Base-by-base conservation (phyloP, 2,329 filamentous ascomycete species). In the Reticulascus tulasneorum region DNA sequence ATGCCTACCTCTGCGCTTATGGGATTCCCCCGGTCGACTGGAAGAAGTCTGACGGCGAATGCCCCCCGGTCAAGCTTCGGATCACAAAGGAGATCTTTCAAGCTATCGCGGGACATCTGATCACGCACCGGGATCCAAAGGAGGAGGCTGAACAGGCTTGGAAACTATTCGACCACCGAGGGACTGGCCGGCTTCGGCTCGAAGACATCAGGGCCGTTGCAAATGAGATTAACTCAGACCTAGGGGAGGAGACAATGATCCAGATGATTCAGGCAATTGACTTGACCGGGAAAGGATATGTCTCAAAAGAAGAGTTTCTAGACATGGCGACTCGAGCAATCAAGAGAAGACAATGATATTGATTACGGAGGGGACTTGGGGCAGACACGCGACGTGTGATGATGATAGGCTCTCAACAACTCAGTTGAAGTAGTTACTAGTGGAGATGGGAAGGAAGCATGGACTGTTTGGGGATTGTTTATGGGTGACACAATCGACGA, bases 201-300 rank as follows among this genome's bases (percentile, higher is more conserved):
- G 85, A 93, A 42, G 93, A 97, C 66, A 67, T 98, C 63, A 73
- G 88, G 44, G 73, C 88, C 38, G 87, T 97, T 18, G 89, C 91
- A 39, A 78, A 88, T 52, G 93, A 97, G 59, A 70, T 98, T 46
- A 93, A 93, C 7, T 60, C 63, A 27, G 88, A 86, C 10, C 72
- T 98, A 49, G 87, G 93, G 50, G 91, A 98, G 55, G 86, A 94
- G 53, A 93, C 98, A 60, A 72, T 98, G 44, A 74, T 79, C 50
- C 89, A 89, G 47, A 98, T 98, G 93, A 93, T 98, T 66, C 89
- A 96, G 55, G 91, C 97, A 63, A 94, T 97, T 67, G 93, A 98
- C 66, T 74, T 96, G 47, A 86, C 94, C 55, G 91, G 88, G 2
- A 94, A 94, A 50, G 90, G 90, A 9, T 89, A 77, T 37, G 80